Base-by-base conservation (phyloP, 1,139 yeast genomes). In the Pichia sp. region DNA sequence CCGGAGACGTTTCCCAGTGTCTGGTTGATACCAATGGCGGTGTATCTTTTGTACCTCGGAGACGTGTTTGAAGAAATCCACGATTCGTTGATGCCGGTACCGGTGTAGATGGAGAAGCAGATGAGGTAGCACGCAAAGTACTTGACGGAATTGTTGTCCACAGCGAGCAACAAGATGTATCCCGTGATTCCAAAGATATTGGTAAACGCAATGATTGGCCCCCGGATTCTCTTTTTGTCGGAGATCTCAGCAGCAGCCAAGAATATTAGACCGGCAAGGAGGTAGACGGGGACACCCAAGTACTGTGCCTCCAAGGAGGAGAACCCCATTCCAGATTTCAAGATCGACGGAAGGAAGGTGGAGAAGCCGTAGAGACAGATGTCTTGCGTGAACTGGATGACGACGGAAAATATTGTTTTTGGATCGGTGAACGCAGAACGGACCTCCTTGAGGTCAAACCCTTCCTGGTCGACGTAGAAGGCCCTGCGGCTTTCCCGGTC, bases 1-100 rank as follows among this genome's bases (percentile, higher is more conserved):
- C 56, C 56, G 8, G 56, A 13, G n/a, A 53, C 49, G 38, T 53
- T 53, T 36, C 56, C 53, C 8, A 53, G 41, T n/a, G 56, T 50
- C 30, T 53, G 56, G 31, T 53, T 53, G 7, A 53, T 38, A 13
- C 45, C 53, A 34, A 50, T 50, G 10, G 56, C 15, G 13, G 53
- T 53, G 36, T 50, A 53, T 48, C 56, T 43, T 31, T 53, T 53
- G 38, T 46, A 50, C 29, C 53, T 53, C n/a, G 44, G 47, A 4
- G 53, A 49, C 7, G 56, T 50, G 42, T 53, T 53, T 1, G 53
- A 53, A 19, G 56, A 47, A 30, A 53, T 13, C 56, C 56, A 50
- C 2, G 56, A 47, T 45, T 53, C 56, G 32, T 53, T 53, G 23
- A 53, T 50, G 42, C 56, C 53, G 4, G 56, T 53, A 43, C 56